Conservation (phyloP, 2,329 filamentous ascomycete species). For the Ceratocystis ficicola region DNA sequence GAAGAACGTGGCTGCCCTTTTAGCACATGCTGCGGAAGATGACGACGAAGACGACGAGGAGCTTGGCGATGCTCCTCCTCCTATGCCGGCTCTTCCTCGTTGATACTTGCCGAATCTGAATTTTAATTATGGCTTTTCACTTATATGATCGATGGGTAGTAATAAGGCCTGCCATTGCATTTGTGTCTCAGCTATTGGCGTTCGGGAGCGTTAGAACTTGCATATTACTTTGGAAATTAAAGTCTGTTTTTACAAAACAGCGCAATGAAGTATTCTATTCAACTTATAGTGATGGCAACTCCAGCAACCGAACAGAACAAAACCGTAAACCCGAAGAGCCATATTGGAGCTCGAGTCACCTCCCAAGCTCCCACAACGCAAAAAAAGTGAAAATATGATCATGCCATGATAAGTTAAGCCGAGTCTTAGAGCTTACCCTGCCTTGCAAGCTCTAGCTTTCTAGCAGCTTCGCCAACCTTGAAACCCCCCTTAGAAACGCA, state of each 20-base stretch:
- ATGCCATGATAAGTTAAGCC: not conserved
- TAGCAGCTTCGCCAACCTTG: conserved; percentile 55
- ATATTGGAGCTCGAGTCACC: not conserved
- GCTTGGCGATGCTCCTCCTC: conserved; percentile 36
- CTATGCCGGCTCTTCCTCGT: conserved; percentile 36
- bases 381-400: not conserved
- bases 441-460: conserved; percentile 67
- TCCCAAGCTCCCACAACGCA: not conserved
- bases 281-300: not conserved
- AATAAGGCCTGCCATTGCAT: not conserved
- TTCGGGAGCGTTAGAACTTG: conserved; percentile 18
- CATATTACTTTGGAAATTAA: conserved; percentile 8
- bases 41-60: conserved; percentile 53
- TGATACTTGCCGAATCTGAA: conserved; percentile 11
- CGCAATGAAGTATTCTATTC: not conserved
- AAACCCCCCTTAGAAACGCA: conserved; percentile 67
- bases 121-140: not conserved
- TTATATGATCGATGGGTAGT: not conserved
- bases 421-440: conserved; percentile 55
- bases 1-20: conserved; percentile 77
- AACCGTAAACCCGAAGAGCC: not conserved
- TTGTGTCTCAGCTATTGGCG: conserved; percentile 10
- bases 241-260: not conserved
- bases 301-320: not conserved
- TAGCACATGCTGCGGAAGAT: conserved; percentile 61